Conservation (phyloP, 1,139 yeast species). For the Hanseniaspora sp. region DNA sequence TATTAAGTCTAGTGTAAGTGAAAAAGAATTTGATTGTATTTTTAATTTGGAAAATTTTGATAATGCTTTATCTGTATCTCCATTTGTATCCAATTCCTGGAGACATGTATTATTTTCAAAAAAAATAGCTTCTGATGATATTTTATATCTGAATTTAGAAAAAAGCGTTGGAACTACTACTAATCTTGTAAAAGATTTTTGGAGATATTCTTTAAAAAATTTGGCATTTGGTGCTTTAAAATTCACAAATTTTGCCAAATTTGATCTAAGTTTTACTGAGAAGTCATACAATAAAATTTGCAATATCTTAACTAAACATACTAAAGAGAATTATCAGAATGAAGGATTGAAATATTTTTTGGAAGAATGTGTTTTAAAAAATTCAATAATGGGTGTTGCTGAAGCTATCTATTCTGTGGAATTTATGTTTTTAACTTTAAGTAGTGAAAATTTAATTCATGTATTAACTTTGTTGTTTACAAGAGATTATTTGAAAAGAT, state of each 20-base stretch:
- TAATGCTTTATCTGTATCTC: background rate
- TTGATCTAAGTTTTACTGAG: background rate
- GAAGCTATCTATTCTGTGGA: conserved; percentile 69
- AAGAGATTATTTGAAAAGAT: conserved; percentile 42
- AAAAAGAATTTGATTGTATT: background rate
- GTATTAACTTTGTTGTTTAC: conserved; percentile 43
- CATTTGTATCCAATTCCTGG: conserved; percentile 22
- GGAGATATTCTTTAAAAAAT: conserved; percentile 6
- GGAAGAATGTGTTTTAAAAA: conserved; percentile 65
- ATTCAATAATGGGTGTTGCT: conserved; percentile 59
- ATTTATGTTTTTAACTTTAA: conserved; percentile 46
- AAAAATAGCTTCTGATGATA: background rate
- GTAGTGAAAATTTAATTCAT: conserved; percentile 32
- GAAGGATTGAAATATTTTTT: conserved; percentile 28
- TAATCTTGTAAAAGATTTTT: background rate
- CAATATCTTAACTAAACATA: conserved; percentile 2
- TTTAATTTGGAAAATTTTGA: background rate
- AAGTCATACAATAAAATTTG: conserved; percentile 32
- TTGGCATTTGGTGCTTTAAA: background rate
- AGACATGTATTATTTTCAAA: conserved; percentile 45
- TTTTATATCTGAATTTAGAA: background rate
- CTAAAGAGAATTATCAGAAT: conserved; percentile 25
- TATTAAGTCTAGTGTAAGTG: background rate
- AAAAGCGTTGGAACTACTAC: background rate
- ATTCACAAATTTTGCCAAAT: background rate